Base-by-base conservation (phyloP, 192 early-diverging fungal genomes). In the Rhizoclosmatium sp. region DNA sequence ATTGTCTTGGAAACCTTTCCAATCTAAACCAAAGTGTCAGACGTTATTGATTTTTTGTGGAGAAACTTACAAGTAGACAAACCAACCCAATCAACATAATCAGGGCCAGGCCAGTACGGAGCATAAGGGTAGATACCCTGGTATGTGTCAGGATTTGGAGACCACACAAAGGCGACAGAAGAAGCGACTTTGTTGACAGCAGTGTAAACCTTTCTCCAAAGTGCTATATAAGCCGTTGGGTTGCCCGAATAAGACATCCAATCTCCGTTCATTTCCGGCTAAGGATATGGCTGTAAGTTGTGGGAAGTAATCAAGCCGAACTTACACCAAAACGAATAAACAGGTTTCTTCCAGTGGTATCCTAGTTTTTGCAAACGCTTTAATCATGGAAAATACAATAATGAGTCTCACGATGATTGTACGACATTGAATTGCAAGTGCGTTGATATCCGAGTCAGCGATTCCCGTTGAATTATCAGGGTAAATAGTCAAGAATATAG, bases 21-120 rank as follows among this genome's bases (percentile, higher is more conserved):
- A 71, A 56, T 78, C 48, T 23, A 71, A 31, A 31, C 31, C 31
- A 31, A 31, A 31, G 31, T 31, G 31, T 31, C 31, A 31, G 31
- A n/a, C 54, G n/a, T 10, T n/a, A 58, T 58, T 58, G 54, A 10
- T n/a, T 58, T 58, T 16, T n/a, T 58, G n/a, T 58, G 10, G 54
- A 58, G n/a, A 58, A 58, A 58, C 12, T 16, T 58, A 58, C 54
- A 58, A 31, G 31, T 71, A 41, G 51, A 59, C 10, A 77, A 44
- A n/a, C 81, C 75, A 4, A 82, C 76, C 74, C 74, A 82, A 67
- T 82, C 81, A 3, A 82, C 81, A 49, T 72, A 78, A 44, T 69
- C 76, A 23, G 61, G 48, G 3, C 81, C 81, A 40, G 81, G 81
- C 69, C 69, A 71, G 40, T 71, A 71, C 46, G 72, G 41, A 1